phyloP scores from a whole-genome alignment of 2,329 filamentous ascomycete genomes.

The Claviceps digitariae region DNA sequence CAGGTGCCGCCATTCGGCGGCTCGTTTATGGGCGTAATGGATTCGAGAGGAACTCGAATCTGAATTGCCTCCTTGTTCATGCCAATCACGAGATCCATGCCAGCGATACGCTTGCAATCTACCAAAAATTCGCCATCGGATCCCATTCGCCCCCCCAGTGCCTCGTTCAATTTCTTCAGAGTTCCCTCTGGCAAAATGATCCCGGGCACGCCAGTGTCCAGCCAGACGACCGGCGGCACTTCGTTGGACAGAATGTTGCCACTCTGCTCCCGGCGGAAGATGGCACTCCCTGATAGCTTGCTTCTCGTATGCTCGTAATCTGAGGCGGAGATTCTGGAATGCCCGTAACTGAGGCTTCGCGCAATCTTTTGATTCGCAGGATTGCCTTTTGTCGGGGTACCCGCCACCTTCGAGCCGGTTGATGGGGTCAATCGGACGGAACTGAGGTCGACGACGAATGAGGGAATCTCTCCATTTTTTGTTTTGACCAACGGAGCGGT shows the following conservation, averaged over 20 bases:
- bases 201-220: background rate
- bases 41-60: constrained; percentile 1
- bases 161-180: background rate
- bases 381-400: too few species aligned
- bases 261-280: background rate
- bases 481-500: background rate
- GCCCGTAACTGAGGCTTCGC: too few species aligned
- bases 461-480: background rate
- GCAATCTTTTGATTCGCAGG: too few species aligned
- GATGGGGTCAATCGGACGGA: background rate
- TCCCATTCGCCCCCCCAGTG: background rate
- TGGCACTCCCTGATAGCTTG: background rate
- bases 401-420: background rate
- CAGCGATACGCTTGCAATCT: background rate
- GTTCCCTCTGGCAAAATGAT: background rate
- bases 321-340: too few species aligned
- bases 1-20: background rate
- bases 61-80: constrained; percentile 2
- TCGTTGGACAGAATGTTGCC: background rate
- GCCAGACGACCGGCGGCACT: background rate
- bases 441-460: background rate
- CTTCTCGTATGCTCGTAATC: background rate
- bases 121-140: background rate
- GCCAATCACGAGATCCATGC: constrained; percentile 1
- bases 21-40: background rate